These are phyloP conservation scores for Ogataea parapolymorpha DNA, from an alignment of 805 yeast genomes.

Conservation along the genomic window DNA sequence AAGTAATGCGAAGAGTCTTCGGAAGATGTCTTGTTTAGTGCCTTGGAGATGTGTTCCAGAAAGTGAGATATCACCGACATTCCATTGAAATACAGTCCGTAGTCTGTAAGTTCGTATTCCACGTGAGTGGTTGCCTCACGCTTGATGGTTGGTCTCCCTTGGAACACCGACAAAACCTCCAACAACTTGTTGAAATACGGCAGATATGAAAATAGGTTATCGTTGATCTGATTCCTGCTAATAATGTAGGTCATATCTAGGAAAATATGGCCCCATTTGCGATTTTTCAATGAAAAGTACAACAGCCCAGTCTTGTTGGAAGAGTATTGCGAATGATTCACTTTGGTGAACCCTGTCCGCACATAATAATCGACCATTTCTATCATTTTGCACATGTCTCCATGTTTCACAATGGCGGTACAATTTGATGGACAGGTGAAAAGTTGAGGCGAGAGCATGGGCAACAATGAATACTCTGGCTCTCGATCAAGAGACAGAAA, in stretches of 20 bases:
- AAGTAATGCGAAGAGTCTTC: slow-evolving; percentile 10
- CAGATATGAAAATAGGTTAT: slow-evolving; percentile 40
- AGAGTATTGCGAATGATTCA: slow-evolving; percentile 37
- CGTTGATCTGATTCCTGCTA: slow-evolving; percentile 60
- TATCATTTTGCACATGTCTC: slow-evolving; percentile 59
- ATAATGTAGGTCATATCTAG: slow-evolving; percentile 77
- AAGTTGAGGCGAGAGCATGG: slow-evolving; percentile 75
- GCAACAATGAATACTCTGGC: slow-evolving; percentile 76
- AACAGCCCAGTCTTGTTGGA: slow-evolving; percentile 37
- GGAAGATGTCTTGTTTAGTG: slow-evolving; percentile 31
- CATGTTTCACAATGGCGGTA: slow-evolving; percentile 55
- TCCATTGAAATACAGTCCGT: slow-evolving; percentile 67
- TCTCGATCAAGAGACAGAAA: slow-evolving; percentile 77
- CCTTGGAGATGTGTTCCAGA: slow-evolving; percentile 50
- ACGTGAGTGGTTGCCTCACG: slow-evolving; percentile 81
- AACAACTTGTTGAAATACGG: slow-evolving; percentile 56
- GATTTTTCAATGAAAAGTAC: slow-evolving; percentile 50
- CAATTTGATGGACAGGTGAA: slow-evolving; percentile 88
- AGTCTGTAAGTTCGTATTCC: slow-evolving; percentile 86
- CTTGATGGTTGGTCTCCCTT: slow-evolving; percentile 70
- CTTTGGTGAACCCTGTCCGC: slow-evolving; percentile 44
- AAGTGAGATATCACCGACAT: slow-evolving; percentile 64
- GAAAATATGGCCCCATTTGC: slow-evolving; percentile 76
- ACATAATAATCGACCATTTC: slow-evolving; percentile 63
- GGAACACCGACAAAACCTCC: slow-evolving; percentile 65